Base-by-base conservation (phyloP, 2,329 filamentous ascomycete species). In the Alternaria brassicae region DNA sequence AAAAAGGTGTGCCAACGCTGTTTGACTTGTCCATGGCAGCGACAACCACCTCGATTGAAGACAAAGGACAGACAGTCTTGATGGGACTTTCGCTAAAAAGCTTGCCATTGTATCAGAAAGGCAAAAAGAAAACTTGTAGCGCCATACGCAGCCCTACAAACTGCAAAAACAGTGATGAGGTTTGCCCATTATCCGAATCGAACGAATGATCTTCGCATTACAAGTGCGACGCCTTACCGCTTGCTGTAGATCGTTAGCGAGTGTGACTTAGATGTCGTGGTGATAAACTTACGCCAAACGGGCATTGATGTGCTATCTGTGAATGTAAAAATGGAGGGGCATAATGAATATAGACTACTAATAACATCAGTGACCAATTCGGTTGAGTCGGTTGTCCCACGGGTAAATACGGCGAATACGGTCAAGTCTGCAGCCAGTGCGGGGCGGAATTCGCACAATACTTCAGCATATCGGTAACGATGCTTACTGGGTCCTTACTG, bases 141-240 rank as follows among this genome's bases (percentile, higher is more conserved):
- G n/a, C n/a, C n/a, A n/a, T n/a, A n/a, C n/a, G n/a, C n/a, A n/a
- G n/a, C n/a, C n/a, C n/a, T n/a, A n/a, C n/a, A n/a, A n/a, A n/a
- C n/a, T n/a, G n/a, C n/a, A 45, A 45, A 32, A 12, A 45, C 6
- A 6, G 17, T 19, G 25, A 2, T 39, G 39, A 42, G 19, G 7
- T 32, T 36, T 61, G 58, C 58, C 34, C 6, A 34, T 23, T 54
- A 41, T 41, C 55, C 47, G 59, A 61, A 58, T 61, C 48, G 40
- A 60, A 62, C 57, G 44, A 53, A 44, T 40, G 57, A 51, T 60
- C 60, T 60, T 62, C 57, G 60, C 60, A 60, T 62, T 62, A 62
- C 60, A 62, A 62, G 60, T 62, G 60, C 60, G 56, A 62, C 60
- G 60, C 60, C 48, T 62, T 62, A 62, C 60, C 60, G 53, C 60